A percentile compares a stretch with the other conserved stretches of the same genome.
These are phyloP conservation scores for Ganoderma boninense DNA, from an alignment of 1,284 basidiomycete genomes.

Conservation along the genomic window DNA sequence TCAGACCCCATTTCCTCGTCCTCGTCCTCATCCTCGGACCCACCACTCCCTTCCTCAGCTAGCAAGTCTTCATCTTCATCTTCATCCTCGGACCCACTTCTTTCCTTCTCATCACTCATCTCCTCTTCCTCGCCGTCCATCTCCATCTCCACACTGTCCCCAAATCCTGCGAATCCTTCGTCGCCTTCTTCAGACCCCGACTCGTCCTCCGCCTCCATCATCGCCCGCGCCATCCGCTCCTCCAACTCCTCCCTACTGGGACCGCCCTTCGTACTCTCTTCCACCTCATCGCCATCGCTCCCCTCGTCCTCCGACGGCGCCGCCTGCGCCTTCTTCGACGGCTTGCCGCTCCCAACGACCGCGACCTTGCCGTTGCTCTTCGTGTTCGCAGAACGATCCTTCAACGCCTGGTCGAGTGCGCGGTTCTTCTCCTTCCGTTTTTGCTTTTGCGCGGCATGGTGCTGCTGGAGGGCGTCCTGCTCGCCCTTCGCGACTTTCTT, in stretches of 20 bases:
- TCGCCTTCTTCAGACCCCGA: conserved; percentile 31
- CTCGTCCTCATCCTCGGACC: conserved; percentile 19
- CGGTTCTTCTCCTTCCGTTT: conserved; percentile 44
- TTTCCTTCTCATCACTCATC: conserved; percentile 7
- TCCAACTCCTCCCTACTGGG: conserved; percentile 32
- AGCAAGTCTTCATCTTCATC: conserved; percentile 45
- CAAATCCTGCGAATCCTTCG: conserved; percentile 4
- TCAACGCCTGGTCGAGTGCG: conserved; percentile 39
- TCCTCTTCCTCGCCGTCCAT: conserved; percentile 10
- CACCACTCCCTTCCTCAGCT: not conserved
- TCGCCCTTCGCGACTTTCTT: conserved; percentile 39
- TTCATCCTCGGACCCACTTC: conserved; percentile 63
- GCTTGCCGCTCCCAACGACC: conserved; percentile 22
- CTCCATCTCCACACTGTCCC: conserved; percentile 11
- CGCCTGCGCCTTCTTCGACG: conserved; percentile 19
- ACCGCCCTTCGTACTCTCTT: conserved; percentile 16
- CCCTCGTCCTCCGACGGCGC: conserved; percentile 15
- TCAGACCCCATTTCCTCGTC: conserved; percentile 11
- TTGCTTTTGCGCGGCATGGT: conserved; percentile 38
- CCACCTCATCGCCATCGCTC: conserved; percentile 21
- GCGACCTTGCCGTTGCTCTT: conserved; percentile 27
- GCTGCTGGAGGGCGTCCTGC: conserved; percentile 35
- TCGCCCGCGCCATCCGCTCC: conserved; percentile 44
- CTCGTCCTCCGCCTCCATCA: conserved; percentile 40
- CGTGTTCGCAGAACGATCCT: conserved; percentile 37